A percentile compares a stretch with the other conserved stretches of the same genome.
Conservation (phyloP, 257 asterid genomes). For the Salvia miltiorrhiza region DNA sequence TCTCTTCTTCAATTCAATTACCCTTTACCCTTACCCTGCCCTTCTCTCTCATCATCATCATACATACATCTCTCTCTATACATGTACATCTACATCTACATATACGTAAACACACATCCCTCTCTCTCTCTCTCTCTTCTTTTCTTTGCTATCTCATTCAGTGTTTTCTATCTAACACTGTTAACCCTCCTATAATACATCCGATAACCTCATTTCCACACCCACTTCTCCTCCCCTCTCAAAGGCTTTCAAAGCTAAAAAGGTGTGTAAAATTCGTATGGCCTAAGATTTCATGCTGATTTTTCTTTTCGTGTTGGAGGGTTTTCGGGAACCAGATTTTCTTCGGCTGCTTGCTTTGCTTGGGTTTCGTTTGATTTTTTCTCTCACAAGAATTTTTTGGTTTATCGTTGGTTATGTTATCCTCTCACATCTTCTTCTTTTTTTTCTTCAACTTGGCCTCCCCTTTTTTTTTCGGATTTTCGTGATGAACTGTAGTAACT, state of each 20-base stretch:
- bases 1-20: slow-evolving; percentile 20
- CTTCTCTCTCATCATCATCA: too few species aligned
- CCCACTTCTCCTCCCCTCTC: not conserved
- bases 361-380: not conserved
- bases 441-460: not conserved
- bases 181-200: slow-evolving; percentile 18
- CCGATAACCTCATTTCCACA: slow-evolving; percentile 17
- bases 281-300: not conserved
- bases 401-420: not conserved
- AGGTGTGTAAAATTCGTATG: slow-evolving; percentile 19
- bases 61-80: not conserved
- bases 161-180: slow-evolving; percentile 21
- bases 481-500: not conserved
- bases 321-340: not conserved
- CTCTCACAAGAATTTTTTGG: not conserved
- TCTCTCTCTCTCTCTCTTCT: slow-evolving; percentile 8
- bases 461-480: not conserved
- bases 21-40: too few species aligned
- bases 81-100: too few species aligned
- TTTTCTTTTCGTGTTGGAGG: not conserved
- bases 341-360: slow-evolving; percentile 3
- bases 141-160: slow-evolving; percentile 19
- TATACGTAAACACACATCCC: not conserved
- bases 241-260: slow-evolving; percentile 8
- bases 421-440: not conserved